Conservation (phyloP, 2,329 filamentous ascomycete species). For the Paraphoma sp. region DNA sequence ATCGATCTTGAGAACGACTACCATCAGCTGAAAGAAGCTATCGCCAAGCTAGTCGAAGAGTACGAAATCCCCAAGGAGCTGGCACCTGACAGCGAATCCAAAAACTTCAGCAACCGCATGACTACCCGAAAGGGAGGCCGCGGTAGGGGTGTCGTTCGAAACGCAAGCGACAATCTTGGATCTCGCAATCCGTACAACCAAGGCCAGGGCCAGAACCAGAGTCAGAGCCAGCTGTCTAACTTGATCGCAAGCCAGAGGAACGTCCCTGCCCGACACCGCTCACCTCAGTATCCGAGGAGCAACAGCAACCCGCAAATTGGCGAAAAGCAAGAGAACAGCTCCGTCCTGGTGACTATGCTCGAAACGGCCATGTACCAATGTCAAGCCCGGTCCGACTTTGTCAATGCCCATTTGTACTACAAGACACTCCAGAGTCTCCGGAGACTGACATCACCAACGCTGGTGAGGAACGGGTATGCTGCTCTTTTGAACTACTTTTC, state of each 20-base stretch:
- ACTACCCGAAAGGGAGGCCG: constrained; percentile 52
- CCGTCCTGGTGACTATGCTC: constrained; percentile 73
- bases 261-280: constrained; percentile 42
- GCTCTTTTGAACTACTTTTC: constrained; percentile 77
- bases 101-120: constrained; percentile 75
- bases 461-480: constrained; percentile 73
- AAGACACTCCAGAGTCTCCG: constrained; percentile 78
- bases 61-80: constrained; percentile 77
- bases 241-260: constrained; percentile 48
- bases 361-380: constrained; percentile 79
- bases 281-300: constrained; percentile 46
- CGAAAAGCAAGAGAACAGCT: constrained; percentile 48
- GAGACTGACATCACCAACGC: constrained; percentile 63
- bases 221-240: constrained; percentile 46
- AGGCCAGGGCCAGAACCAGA: constrained; percentile 27
- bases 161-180: constrained; percentile 38
- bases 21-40: constrained; percentile 79
- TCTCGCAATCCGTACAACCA: constrained; percentile 61
- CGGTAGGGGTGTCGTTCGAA: constrained; percentile 31
- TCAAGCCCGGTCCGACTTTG: constrained; percentile 79
- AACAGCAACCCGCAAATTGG: constrained; percentile 49
- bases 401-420: constrained; percentile 85
- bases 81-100: constrained; percentile 64
- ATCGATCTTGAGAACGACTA: constrained; percentile 78
- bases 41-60: constrained; percentile 80